Evolutionary conservation across 208 protist species (phyloP).

Genomic region (Borovskyia barvae): DNA sequence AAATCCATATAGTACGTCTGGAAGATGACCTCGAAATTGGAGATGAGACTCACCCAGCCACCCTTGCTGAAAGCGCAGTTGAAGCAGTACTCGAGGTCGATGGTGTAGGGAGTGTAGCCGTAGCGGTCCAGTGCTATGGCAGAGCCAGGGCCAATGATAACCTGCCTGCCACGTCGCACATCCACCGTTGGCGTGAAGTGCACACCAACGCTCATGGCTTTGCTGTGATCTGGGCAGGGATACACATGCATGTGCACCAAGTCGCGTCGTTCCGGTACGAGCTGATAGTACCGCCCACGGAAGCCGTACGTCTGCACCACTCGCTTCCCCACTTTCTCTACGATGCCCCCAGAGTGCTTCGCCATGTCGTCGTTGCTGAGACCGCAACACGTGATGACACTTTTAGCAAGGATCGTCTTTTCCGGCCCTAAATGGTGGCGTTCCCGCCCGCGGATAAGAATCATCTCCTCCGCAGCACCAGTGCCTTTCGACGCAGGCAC

Average conservation of each 20-base stretch:
- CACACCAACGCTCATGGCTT: slow-evolving; percentile 74
- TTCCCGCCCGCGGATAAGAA: slow-evolving; percentile 81
- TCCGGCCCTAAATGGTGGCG: slow-evolving; percentile 64
- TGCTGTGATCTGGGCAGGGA: slow-evolving; percentile 52
- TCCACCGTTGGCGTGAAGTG: slow-evolving; percentile 87
- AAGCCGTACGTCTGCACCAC: slow-evolving; percentile 77
- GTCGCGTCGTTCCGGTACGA: slow-evolving; percentile 48
- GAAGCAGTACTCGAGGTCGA: slow-evolving; percentile 72
- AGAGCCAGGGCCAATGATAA: slow-evolving; percentile 85
- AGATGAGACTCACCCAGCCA: slow-evolving; percentile 61
- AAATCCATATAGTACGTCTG: slow-evolving; percentile 73
- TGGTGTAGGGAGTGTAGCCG: slow-evolving; percentile 82
- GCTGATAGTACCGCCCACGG: slow-evolving; percentile 81
- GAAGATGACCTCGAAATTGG: slow-evolving; percentile 51
- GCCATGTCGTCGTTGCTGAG: slow-evolving; percentile 78
- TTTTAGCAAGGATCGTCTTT: slow-evolving; percentile 60
- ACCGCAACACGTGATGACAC: slow-evolving; percentile 87
- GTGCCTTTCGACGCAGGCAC: slow-evolving; percentile 15
- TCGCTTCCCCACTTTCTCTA: slow-evolving; percentile 48
- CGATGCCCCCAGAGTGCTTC: slow-evolving; percentile 42
- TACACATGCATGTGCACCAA: slow-evolving; percentile 80
- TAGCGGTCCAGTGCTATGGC: slow-evolving; percentile 68
- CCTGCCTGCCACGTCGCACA: slow-evolving; percentile 58
- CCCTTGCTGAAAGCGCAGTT: slow-evolving; percentile 68
- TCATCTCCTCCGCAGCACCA: slow-evolving; percentile 41